A percentile compares a stretch with the other conserved stretches of the same genome.
phyloP scores from a whole-genome alignment of 192 early-diverging fungal species.

The Allomyces javanicus region DNA sequence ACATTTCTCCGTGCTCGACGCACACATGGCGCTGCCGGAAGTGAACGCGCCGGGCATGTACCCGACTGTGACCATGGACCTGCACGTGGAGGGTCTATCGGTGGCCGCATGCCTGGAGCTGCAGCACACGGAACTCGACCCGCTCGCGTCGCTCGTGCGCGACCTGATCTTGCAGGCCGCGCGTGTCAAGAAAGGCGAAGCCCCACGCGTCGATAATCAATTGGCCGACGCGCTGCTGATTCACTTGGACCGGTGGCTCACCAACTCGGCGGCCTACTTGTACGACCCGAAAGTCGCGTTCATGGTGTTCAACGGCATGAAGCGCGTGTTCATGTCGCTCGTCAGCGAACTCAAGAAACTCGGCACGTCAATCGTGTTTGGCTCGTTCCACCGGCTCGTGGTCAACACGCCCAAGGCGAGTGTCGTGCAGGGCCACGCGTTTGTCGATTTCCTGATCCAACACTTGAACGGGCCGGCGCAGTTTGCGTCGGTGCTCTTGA shows the following conservation, averaged over 20 bases:
- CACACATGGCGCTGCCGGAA: conserved; percentile 43
- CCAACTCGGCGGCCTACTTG: conserved; percentile 43
- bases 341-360: conserved; percentile 57
- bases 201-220: too few species aligned
- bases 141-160: neutral
- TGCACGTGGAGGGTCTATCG: conserved; percentile 58
- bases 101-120: conserved; percentile 26
- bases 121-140: neutral
- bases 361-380: conserved; percentile 57
- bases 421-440: conserved; percentile 47
- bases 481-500: conserved; percentile 53
- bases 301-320: conserved; percentile 73
- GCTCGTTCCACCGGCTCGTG: conserved; percentile 60
- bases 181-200: neutral
- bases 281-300: conserved; percentile 67
- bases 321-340: conserved; percentile 67
- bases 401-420: conserved; percentile 59
- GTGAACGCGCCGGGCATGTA: conserved; percentile 59
- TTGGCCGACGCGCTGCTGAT: conserved; percentile 58
- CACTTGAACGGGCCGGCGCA: conserved; percentile 48
- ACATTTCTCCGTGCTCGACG: conserved; percentile 26
- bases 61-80: conserved; percentile 59
- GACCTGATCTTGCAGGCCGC: conserved; percentile 16
- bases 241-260: conserved; percentile 78
- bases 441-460: conserved; percentile 47